Conservation (phyloP, 257 asterid genomes). For the Nicotiana attenuata region DNA sequence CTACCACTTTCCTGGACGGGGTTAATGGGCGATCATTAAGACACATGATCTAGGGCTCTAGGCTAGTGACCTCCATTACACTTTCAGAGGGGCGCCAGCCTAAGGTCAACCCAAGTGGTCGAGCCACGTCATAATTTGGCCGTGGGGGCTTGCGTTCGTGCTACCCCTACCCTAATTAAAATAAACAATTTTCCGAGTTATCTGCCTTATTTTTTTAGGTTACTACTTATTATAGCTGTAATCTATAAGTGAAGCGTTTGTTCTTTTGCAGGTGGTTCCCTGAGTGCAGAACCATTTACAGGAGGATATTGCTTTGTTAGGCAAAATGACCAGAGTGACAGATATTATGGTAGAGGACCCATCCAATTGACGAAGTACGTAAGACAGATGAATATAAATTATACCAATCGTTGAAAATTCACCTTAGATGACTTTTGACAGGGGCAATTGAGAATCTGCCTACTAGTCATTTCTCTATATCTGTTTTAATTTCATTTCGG, state of each 20-base stretch:
- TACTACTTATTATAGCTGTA: neutral
- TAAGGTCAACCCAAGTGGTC: no score
- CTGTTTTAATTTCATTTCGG: no score
- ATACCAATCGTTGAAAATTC: neutral
- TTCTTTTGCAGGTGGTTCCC: conserved; percentile 13
- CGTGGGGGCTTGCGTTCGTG: no score
- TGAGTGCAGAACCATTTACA: conserved; percentile 18
- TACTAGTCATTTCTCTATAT: neutral
- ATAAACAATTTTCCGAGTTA: neutral
- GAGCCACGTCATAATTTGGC: no score
- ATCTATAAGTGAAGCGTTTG: neutral
- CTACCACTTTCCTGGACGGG: neutral
- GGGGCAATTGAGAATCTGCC: neutral
- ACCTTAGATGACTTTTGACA: neutral
- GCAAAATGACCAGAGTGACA: conserved; percentile 9
- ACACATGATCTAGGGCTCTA: no score
- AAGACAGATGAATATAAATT: neutral
- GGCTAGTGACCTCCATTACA: no score
- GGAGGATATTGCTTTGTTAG: conserved; percentile 26
- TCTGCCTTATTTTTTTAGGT: neutral
- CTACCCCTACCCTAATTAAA: no score
- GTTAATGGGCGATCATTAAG: no score
- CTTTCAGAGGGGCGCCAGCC: no score
- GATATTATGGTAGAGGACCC: conserved; percentile 28
- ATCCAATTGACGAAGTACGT: conserved; percentile 19